These are phyloP conservation scores for Fusarium mundagurra DNA, from an alignment of 2,329 filamentous ascomycete species.

Conservation along the genomic window DNA sequence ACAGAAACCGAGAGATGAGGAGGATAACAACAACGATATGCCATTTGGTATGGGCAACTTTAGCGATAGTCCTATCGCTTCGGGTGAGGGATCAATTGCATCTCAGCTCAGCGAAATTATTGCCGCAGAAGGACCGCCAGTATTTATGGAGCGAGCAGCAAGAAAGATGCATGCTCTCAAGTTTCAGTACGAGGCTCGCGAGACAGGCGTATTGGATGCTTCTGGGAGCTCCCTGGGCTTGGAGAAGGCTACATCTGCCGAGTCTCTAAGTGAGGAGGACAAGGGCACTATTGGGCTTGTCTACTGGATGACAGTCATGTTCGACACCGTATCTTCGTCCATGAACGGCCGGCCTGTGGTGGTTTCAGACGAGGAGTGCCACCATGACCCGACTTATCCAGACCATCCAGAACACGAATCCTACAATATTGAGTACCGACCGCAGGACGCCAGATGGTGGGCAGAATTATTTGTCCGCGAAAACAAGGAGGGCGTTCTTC, in stretches of 20 bases:
- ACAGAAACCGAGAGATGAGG: conserved; percentile 48
- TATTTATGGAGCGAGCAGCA: conserved; percentile 50
- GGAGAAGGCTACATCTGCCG: conserved; percentile 35
- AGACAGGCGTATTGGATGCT: conserved; percentile 39
- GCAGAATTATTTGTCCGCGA: conserved; percentile 49
- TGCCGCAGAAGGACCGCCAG: conserved; percentile 42
- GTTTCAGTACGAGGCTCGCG: conserved; percentile 46
- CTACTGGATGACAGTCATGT: conserved; percentile 70
- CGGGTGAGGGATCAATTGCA: conserved; percentile 38
- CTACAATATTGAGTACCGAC: conserved; percentile 32
- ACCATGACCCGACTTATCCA: conserved; percentile 47
- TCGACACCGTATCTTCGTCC: conserved; percentile 66
- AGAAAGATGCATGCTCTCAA: conserved; percentile 53
- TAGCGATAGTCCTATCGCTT: conserved; percentile 31
- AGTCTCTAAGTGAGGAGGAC: conserved; percentile 45
- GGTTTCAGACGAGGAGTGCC: conserved; percentile 53
- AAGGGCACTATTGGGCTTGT: conserved; percentile 62
- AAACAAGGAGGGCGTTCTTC: conserved; percentile 41
- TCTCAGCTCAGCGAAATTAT: conserved; percentile 48
- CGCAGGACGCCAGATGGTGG: conserved; percentile 46
- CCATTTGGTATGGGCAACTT: conserved; percentile 27
- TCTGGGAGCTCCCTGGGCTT: conserved; percentile 41
- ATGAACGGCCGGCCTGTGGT: conserved; percentile 55
- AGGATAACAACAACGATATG: conserved; percentile 33
- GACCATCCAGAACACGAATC: conserved; percentile 33